These are phyloP conservation scores for Obelidium mucronatum DNA, from an alignment of 192 early-diverging fungal genomes.

Conservation along the genomic window DNA sequence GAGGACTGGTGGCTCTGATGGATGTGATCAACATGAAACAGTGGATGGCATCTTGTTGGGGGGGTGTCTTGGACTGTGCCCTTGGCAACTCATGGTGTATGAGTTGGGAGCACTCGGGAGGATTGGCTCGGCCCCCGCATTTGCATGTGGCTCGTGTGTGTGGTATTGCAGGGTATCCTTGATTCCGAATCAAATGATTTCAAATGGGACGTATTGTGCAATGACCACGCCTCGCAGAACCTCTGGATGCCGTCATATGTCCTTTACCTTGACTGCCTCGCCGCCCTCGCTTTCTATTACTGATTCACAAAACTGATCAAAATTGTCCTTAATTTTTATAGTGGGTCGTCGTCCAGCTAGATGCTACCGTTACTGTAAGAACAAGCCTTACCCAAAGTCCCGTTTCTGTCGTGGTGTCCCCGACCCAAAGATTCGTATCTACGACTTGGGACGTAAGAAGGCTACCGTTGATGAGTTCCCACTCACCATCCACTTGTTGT, in stretches of 20 bases:
- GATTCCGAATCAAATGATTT: no score
- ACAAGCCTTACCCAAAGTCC: constrained; percentile 99
- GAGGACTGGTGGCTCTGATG: not conserved
- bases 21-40: not conserved
- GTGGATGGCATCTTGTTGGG: not conserved
- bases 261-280: not conserved
- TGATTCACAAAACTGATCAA: not conserved
- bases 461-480: constrained; percentile 98
- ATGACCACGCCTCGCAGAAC: no score
- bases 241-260: no score
- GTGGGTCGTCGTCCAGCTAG: constrained; percentile 99
- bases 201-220: no score
- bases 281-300: not conserved
- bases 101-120: not conserved
- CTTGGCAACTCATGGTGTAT: not conserved
- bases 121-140: no score
- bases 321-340: constrained; percentile 35
- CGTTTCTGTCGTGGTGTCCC: constrained; percentile 99
- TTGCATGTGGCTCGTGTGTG: not conserved
- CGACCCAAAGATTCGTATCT: constrained; percentile 98
- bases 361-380: constrained; percentile 99
- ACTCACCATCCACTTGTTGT: constrained; percentile 92
- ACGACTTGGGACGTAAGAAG: constrained; percentile 97
- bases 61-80: not conserved
- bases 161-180: not conserved